phyloP scores from a whole-genome alignment of 2,329 filamentous ascomycete species.

The Microsporum audouinii region DNA sequence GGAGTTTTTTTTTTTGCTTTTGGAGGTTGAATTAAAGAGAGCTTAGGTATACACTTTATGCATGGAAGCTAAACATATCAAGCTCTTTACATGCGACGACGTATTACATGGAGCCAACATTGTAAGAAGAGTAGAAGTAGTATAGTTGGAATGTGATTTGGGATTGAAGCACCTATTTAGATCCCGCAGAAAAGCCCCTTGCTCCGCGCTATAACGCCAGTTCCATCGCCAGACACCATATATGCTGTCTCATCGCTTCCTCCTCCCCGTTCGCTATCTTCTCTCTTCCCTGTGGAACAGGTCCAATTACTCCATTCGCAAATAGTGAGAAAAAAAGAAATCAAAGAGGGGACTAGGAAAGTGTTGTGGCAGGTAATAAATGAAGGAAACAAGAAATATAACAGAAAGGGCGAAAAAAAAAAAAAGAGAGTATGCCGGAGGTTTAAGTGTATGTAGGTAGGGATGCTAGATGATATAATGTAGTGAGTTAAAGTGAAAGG shows the following conservation, averaged over 20 bases:
- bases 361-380: conserved; percentile 7
- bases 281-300: conserved; percentile 8
- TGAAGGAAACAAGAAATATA: background rate
- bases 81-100: background rate
- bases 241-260: background rate
- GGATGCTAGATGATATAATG: background rate
- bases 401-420: background rate
- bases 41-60: background rate
- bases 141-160: background rate
- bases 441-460: background rate
- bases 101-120: background rate
- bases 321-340: background rate
- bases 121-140: background rate
- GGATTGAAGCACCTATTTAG: background rate
- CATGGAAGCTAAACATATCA: background rate
- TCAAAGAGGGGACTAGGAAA: background rate
- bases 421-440: background rate
- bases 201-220: conserved; percentile 10
- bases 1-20: background rate
- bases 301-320: background rate
- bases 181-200: background rate
- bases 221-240: conserved; percentile 22
- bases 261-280: conserved; percentile 17
- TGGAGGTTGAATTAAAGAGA: background rate
- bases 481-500: background rate